These are phyloP conservation scores for Leccinum fibrillosum DNA, from an alignment of 768 basidiomycete species.

Conservation along the genomic window DNA sequence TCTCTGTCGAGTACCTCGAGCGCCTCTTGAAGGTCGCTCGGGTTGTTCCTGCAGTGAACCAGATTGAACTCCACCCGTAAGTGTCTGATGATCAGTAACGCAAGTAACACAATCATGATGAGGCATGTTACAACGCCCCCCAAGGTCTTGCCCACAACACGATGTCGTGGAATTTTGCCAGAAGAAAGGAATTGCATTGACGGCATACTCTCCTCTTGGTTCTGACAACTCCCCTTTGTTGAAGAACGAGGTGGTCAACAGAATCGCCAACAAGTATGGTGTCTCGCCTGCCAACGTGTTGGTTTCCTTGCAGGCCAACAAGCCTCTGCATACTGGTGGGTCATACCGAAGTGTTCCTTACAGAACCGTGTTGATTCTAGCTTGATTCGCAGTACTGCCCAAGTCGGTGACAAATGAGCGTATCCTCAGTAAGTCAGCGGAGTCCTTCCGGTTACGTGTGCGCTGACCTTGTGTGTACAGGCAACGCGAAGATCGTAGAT, in stretches of 20 bases:
- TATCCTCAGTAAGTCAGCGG: slow-evolving; percentile 44
- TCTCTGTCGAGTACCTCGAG: slow-evolving; percentile 61
- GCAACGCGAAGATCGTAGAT: slow-evolving; percentile 59
- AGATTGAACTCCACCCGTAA: slow-evolving; percentile 74
- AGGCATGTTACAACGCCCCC: slow-evolving; percentile 2
- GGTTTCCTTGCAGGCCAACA: slow-evolving; percentile 72
- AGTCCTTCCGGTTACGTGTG: background rate
- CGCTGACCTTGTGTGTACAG: slow-evolving; percentile 27
- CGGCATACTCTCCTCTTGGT: slow-evolving; percentile 80
- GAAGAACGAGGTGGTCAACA: slow-evolving; percentile 53
- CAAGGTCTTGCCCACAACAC: slow-evolving; percentile 59
- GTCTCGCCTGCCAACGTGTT: slow-evolving; percentile 65
- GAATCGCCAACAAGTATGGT: slow-evolving; percentile 59
- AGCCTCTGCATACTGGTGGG: slow-evolving; percentile 50
- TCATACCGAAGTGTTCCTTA: background rate
- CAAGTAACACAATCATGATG: background rate
- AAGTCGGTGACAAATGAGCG: slow-evolving; percentile 75
- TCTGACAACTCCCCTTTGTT: slow-evolving; percentile 68
- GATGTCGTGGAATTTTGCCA: slow-evolving; percentile 62
- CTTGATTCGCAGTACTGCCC: slow-evolving; percentile 47
- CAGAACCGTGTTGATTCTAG: slow-evolving; percentile 12
- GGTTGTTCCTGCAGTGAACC: slow-evolving; percentile 73
- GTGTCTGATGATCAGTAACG: slow-evolving; percentile 17
- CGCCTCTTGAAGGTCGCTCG: slow-evolving; percentile 52
- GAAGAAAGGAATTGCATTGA: slow-evolving; percentile 62